These are phyloP conservation scores for Saprolegnia parasitica DNA, from an alignment of 352 stramenopile species.

Conservation along the genomic window DNA sequence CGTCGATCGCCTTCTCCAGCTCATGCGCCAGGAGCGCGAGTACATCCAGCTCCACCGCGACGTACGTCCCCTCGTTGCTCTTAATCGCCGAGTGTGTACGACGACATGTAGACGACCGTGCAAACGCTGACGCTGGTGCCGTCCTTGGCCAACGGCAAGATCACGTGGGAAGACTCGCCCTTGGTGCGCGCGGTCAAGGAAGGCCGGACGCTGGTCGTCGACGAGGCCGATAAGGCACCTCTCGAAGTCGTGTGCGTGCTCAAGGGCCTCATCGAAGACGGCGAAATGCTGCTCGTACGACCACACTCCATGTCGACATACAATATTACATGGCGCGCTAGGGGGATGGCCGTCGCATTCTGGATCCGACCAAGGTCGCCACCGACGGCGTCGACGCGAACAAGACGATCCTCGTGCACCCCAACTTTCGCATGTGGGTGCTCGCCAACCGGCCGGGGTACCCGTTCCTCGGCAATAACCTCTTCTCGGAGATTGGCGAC, in stretches of 20 bases:
- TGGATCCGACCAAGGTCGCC: constrained; percentile 62
- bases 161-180: constrained; percentile 91
- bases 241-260: constrained; percentile 94
- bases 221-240: constrained; percentile 96
- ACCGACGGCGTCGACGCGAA: constrained; percentile 55
- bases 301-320: neutral
- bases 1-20: constrained; percentile 85
- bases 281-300: constrained; percentile 87
- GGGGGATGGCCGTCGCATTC: constrained; percentile 83
- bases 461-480: constrained; percentile 97
- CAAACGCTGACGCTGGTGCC: constrained; percentile 89
- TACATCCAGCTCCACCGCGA: constrained; percentile 97
- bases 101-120: constrained; percentile 79
- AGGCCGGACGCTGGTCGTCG: constrained; percentile 90
- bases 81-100: neutral
- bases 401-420: constrained; percentile 88
- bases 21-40: constrained; percentile 90
- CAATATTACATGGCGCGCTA: constrained; percentile 32
- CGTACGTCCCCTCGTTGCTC: constrained; percentile 37
- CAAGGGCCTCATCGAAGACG: constrained; percentile 94
- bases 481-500: constrained; percentile 92
- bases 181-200: constrained; percentile 91
- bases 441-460: constrained; percentile 95
- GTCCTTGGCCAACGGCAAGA: constrained; percentile 80
- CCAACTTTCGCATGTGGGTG: constrained; percentile 91